Conservation (phyloP, 768 basidiomycete species). For the Kwoniella shandongensis region DNA sequence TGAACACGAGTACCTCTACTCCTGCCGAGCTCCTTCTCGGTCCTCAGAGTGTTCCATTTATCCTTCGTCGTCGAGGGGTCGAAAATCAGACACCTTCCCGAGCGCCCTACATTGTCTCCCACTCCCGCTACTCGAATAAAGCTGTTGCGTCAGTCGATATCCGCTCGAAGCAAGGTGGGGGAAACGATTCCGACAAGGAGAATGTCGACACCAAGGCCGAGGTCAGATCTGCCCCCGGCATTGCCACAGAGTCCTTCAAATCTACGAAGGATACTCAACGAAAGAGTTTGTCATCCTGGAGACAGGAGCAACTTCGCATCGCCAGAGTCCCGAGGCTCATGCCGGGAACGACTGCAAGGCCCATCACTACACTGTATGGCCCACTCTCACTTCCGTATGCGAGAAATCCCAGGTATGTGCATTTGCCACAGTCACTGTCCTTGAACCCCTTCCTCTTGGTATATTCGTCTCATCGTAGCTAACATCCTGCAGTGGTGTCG, state of each 20-base stretch:
- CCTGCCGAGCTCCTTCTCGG: slow-evolving; percentile 14
- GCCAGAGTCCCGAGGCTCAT: slow-evolving; percentile 21
- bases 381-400: slow-evolving; percentile 43
- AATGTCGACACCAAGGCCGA: neutral
- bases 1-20: slow-evolving; percentile 12
- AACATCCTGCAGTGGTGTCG: slow-evolving; percentile 32
- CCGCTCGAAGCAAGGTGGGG: neutral
- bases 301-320: slow-evolving; percentile 32
- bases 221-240: neutral
- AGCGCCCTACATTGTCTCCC: neutral
- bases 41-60: slow-evolving; percentile 1
- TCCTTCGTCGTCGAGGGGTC: neutral
- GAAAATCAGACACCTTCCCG: neutral
- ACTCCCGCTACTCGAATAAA: neutral
- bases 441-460: neutral
- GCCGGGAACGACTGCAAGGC: slow-evolving; percentile 13
- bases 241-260: neutral
- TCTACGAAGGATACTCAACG: neutral
- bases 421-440: neutral
- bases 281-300: slow-evolving; percentile 24
- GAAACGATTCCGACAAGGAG: neutral
- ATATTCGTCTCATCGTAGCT: slow-evolving; percentile 3
- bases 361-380: slow-evolving; percentile 39
- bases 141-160: slow-evolving; percentile 1
- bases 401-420: slow-evolving; percentile 45